phyloP scores from a whole-genome alignment of 2,329 filamentous ascomycete genomes.

The Alternaria brassicae region DNA sequence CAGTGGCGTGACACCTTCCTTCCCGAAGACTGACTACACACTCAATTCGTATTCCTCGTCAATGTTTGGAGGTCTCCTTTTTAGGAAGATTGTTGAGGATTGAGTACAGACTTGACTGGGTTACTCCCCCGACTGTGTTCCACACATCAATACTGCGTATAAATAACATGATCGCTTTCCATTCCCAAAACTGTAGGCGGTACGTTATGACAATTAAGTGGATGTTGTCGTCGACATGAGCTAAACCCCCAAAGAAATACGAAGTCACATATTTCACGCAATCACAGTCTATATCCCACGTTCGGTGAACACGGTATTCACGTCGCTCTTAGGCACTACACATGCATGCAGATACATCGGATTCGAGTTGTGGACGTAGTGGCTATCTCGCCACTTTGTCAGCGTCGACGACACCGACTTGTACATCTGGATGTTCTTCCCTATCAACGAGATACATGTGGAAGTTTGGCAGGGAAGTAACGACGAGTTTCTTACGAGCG shows the following conservation, averaged over 20 bases:
- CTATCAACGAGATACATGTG: background rate
- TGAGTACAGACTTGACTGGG: too few species aligned
- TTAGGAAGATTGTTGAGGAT: background rate
- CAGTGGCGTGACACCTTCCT: background rate
- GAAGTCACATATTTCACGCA: fast-evolving
- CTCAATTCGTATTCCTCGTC: too few species aligned
- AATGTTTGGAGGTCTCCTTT: background rate
- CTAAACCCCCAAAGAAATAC: background rate
- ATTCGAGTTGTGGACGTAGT: background rate
- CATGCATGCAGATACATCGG: background rate
- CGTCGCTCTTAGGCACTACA: background rate
- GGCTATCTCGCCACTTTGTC: background rate
- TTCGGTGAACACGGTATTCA: background rate
- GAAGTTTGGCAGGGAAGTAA: background rate
- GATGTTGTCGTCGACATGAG: background rate
- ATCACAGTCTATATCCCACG: background rate
- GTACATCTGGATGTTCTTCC: background rate
- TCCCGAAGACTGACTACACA: background rate
- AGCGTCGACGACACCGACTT: too few species aligned
- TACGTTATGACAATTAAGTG: too few species aligned
- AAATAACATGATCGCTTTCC: too few species aligned
- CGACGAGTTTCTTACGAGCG: background rate
- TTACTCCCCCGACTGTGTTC: too few species aligned
- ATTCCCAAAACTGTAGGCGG: too few species aligned
- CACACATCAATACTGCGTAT: too few species aligned